phyloP scores from a whole-genome alignment of 768 basidiomycete species.

The Amanita pallidorosea region DNA sequence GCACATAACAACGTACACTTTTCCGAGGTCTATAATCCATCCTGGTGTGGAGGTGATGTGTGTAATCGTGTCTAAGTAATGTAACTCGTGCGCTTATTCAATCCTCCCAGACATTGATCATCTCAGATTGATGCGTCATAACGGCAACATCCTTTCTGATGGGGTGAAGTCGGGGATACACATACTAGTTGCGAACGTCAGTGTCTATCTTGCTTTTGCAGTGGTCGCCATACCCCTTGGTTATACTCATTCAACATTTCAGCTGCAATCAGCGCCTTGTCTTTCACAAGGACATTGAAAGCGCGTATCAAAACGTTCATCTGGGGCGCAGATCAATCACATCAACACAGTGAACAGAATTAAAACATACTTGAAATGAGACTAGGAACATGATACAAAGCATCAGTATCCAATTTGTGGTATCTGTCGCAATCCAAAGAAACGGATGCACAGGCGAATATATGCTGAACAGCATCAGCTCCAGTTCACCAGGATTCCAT shows the following conservation, averaged over 20 bases:
- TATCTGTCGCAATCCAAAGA: slow-evolving; percentile 60
- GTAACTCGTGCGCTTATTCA: slow-evolving; percentile 1
- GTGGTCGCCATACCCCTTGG: slow-evolving; percentile 39
- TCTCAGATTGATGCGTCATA: slow-evolving; percentile 80
- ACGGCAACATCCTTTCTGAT: slow-evolving; percentile 69
- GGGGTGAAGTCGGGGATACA: slow-evolving; percentile 71
- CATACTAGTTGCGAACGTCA: slow-evolving; percentile 43
- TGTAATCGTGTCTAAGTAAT: neutral
- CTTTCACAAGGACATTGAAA: slow-evolving; percentile 61
- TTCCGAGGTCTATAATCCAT: too few species aligned
- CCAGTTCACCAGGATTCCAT: slow-evolving; percentile 69
- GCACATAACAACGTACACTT: neutral
- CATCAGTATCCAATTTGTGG: slow-evolving; percentile 71
- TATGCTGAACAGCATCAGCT: slow-evolving; percentile 56
- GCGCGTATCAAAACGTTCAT: slow-evolving; percentile 37
- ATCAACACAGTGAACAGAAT: neutral
- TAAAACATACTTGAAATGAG: slow-evolving; percentile 45
- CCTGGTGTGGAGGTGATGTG: neutral
- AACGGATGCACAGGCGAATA: slow-evolving; percentile 74
- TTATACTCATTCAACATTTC: slow-evolving; percentile 85
- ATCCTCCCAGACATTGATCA: slow-evolving; percentile 50
- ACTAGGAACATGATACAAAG: slow-evolving; percentile 56
- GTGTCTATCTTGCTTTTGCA: neutral
- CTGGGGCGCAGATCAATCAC: slow-evolving; percentile 18
- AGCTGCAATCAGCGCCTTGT: slow-evolving; percentile 61